These are phyloP conservation scores for Apiospora phragmitis DNA, from an alignment of 2,329 filamentous ascomycete species.

Conservation along the genomic window DNA sequence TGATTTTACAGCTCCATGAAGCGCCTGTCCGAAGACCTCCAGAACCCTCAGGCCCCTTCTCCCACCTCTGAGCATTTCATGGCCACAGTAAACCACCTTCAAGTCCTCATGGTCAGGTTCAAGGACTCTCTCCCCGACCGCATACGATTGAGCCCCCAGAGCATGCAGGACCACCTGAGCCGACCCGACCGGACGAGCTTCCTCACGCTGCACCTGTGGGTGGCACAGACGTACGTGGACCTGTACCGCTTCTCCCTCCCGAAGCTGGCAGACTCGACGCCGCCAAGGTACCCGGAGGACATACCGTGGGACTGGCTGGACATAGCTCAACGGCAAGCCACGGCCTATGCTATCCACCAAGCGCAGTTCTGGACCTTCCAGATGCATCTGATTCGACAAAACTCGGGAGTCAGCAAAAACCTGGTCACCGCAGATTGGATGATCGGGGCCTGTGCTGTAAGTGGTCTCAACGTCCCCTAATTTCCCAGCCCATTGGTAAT, in stretches of 20 bases:
- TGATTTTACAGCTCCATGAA: background rate
- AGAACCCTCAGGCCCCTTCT: background rate
- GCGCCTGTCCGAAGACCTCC: background rate
- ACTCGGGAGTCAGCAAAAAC: slow-evolving; percentile 5
- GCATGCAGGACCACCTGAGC: slow-evolving; percentile 11
- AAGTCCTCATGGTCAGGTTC: slow-evolving; percentile 13
- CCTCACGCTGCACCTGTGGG: slow-evolving; percentile 11
- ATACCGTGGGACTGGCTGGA: slow-evolving; percentile 12
- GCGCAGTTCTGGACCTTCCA: slow-evolving; percentile 15
- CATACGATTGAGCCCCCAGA: slow-evolving; percentile 9
- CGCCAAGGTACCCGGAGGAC: background rate
- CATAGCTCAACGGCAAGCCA: slow-evolving; percentile 8
- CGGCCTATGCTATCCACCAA: slow-evolving; percentile 15
- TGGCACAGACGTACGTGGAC: slow-evolving; percentile 10
- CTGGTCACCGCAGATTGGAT: slow-evolving; percentile 17
- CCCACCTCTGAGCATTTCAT: slow-evolving; percentile 10
- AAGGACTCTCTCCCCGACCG: slow-evolving; percentile 15
- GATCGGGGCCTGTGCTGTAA: slow-evolving; percentile 16
- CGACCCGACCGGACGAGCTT: slow-evolving; percentile 16
- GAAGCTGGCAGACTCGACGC: background rate
- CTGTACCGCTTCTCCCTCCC: slow-evolving; percentile 9
- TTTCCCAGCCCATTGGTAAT: background rate
- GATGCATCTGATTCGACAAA: slow-evolving; percentile 11
- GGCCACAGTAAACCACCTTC: slow-evolving; percentile 15
- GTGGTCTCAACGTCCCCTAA: background rate